These are phyloP conservation scores for Quercus aquifolioides DNA, from an alignment of 306 rosid species.

Conservation along the genomic window DNA sequence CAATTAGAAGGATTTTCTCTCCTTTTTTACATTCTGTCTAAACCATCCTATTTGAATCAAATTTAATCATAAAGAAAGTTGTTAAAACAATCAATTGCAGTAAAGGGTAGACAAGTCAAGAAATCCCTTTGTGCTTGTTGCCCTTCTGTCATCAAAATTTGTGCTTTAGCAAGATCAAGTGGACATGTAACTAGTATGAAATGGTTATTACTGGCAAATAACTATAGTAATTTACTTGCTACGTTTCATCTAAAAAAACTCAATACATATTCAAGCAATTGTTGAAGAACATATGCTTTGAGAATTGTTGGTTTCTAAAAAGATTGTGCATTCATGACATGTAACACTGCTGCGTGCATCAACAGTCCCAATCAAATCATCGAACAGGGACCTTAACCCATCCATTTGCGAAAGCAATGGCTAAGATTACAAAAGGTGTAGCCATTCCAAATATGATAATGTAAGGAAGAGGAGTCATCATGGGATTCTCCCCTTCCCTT, in stretches of 20 bases:
- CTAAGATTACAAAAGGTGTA: slow-evolving; percentile 95
- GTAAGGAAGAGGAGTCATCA: slow-evolving; percentile 95
- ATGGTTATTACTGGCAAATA: neutral
- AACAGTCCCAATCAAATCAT: slow-evolving; percentile 22
- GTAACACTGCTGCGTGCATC: neutral
- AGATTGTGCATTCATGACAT: slow-evolving; percentile 20
- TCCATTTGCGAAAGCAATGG: slow-evolving; percentile 97
- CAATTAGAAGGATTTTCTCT: no score
- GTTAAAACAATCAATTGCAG: neutral
- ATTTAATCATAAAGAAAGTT: neutral
- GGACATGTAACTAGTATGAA: neutral
- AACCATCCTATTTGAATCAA: neutral
- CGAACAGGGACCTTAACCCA: slow-evolving; percentile 92
- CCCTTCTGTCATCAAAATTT: neutral
- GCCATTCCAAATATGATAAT: slow-evolving; percentile 96
- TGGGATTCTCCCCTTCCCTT: slow-evolving; percentile 95
- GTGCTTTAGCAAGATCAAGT: neutral
- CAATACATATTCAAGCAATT: neutral
- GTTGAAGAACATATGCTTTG: neutral
- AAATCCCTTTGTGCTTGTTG: neutral
- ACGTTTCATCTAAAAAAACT: slow-evolving; percentile 10
- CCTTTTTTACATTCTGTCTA: no score
- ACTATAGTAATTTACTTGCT: neutral
- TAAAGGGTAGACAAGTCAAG: neutral
- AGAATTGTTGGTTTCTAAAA: neutral